phyloP scores from a whole-genome alignment of 192 early-diverging fungal genomes.

The Mortierella claussenii region DNA sequence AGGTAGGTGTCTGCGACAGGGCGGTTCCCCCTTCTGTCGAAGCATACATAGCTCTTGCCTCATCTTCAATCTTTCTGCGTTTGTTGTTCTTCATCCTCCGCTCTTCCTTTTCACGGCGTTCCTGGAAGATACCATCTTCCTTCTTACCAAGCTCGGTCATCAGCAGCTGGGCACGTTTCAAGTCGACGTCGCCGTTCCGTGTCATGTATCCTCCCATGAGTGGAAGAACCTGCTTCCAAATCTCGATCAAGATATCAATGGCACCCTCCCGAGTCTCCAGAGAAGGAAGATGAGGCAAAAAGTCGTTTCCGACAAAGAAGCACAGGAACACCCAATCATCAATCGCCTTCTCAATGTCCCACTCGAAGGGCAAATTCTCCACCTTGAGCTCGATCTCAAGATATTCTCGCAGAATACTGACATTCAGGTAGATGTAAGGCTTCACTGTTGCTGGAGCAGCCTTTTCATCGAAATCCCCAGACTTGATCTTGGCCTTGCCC shows the following conservation, averaged over 20 bases:
- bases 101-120: conserved; percentile 68
- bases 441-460: conserved; percentile 59
- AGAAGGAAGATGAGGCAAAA: conserved; percentile 90
- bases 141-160: conserved; percentile 84
- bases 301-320: conserved; percentile 99
- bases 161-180: conserved; percentile 82
- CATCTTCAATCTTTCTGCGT: conserved; percentile 44
- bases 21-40: conserved; percentile 31
- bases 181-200: conserved; percentile 77
- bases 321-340: conserved; percentile 98
- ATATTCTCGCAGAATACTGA: conserved; percentile 91
- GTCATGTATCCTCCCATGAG: conserved; percentile 87
- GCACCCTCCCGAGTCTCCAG: conserved; percentile 97
- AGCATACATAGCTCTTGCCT: conserved; percentile 37
- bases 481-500: conserved; percentile 60
- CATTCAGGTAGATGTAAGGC: conserved; percentile 86
- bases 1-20: conserved; percentile 26
- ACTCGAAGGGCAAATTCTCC: conserved; percentile 73
- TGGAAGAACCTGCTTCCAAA: conserved; percentile 90
- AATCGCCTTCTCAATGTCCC: conserved; percentile 90
- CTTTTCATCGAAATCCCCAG: conserved; percentile 61
- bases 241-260: conserved; percentile 84
- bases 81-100: conserved; percentile 56
- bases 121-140: conserved; percentile 83
- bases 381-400: conserved; percentile 85